Conservation (phyloP, 768 basidiomycete species). For the Russula sp. region DNA sequence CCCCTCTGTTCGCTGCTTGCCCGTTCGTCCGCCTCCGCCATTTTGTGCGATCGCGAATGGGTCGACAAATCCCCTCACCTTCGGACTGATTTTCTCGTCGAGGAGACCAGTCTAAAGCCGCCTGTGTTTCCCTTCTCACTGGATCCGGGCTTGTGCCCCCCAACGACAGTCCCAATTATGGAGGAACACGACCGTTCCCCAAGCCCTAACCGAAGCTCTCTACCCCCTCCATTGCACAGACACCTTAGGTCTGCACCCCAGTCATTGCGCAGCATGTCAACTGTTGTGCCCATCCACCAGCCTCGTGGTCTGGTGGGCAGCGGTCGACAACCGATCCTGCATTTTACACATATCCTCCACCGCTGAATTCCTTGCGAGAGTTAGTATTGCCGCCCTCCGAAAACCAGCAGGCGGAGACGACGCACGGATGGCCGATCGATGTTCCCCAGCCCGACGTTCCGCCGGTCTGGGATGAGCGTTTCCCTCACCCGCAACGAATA, state of each 20-base stretch:
- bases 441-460: slow-evolving; percentile 15
- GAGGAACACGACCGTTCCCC: slow-evolving; percentile 22
- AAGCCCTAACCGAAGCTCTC: slow-evolving; percentile 43
- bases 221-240: slow-evolving; percentile 52
- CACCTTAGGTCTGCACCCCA: slow-evolving; percentile 38
- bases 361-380: slow-evolving; percentile 22
- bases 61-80: slow-evolving; percentile 13
- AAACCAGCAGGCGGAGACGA: slow-evolving; percentile 3
- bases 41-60: slow-evolving; percentile 24
- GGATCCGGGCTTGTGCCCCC: slow-evolving; percentile 3
- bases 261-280: slow-evolving; percentile 18
- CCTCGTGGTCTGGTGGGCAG: slow-evolving; percentile 17
- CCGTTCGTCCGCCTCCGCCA: slow-evolving; percentile 8
- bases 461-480: slow-evolving; percentile 19
- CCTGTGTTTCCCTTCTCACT: slow-evolving; percentile 3
- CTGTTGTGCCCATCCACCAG: not conserved
- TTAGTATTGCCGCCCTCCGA: not conserved
- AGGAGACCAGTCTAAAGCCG: slow-evolving; percentile 18
- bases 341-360: slow-evolving; percentile 32
- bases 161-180: slow-evolving; percentile 20
- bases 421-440: slow-evolving; percentile 15
- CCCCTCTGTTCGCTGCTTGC: slow-evolving; percentile 11
- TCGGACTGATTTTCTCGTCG: slow-evolving; percentile 26
- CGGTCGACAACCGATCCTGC: slow-evolving; percentile 33
- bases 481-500: slow-evolving; percentile 19